These are phyloP conservation scores for Umbelopsis vinacea DNA, from an alignment of 192 early-diverging fungal species.

Conservation along the genomic window DNA sequence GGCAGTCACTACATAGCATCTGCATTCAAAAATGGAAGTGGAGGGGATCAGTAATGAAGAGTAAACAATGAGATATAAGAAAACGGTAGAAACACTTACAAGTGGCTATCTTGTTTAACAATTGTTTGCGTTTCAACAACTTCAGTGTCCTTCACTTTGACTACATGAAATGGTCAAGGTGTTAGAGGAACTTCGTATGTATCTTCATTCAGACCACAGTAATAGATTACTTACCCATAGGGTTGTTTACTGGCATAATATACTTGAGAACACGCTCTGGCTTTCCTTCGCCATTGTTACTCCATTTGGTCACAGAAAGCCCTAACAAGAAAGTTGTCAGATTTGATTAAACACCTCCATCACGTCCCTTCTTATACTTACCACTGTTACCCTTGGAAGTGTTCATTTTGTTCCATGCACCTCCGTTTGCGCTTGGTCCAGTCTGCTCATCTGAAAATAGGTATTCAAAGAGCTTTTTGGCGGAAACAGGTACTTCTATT, in stretches of 20 bases:
- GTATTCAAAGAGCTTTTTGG: slow-evolving; percentile 63
- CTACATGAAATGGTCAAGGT: slow-evolving; percentile 25
- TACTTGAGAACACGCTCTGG: slow-evolving; percentile 56
- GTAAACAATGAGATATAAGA: slow-evolving; percentile 24
- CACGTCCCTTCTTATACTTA: slow-evolving; percentile 1
- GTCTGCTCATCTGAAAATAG: slow-evolving; percentile 52
- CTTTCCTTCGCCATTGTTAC: slow-evolving; percentile 21
- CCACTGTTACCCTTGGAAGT: slow-evolving; percentile 17
- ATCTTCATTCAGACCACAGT: background rate
- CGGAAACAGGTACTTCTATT: slow-evolving; percentile 54
- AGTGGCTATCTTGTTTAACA: slow-evolving; percentile 58
- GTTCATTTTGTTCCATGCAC: slow-evolving; percentile 33
- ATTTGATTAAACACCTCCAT: background rate
- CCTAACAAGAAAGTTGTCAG: background rate
- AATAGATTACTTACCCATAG: slow-evolving; percentile 55
- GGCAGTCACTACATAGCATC: slow-evolving; percentile 50
- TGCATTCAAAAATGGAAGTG: slow-evolving; percentile 12
- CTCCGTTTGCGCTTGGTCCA: slow-evolving; percentile 22
- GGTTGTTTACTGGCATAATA: slow-evolving; percentile 73
- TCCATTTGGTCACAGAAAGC: slow-evolving; percentile 10
- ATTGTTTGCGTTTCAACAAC: slow-evolving; percentile 61
- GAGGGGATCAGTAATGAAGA: background rate
- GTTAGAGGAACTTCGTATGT: background rate
- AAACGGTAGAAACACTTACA: slow-evolving; percentile 47
- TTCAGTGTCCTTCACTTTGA: slow-evolving; percentile 72